Evolutionary conservation across 2,329 filamentous ascomycete species (phyloP), one percentile per base, ranked within the genome.

Genomic region (Amphichorda felina): DNA sequence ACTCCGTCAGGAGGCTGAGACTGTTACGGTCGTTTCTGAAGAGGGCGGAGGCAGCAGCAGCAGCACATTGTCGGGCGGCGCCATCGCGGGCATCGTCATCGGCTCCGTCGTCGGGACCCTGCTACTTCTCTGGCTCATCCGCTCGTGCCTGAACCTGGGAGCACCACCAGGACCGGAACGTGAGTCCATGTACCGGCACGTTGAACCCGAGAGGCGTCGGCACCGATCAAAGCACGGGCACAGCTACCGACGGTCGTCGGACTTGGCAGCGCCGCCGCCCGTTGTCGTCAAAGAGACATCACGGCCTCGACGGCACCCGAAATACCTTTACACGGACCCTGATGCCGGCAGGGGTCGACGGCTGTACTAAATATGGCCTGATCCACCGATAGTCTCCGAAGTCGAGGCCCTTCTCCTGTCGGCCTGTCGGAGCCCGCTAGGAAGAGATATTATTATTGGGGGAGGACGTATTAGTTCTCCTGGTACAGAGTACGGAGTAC

Each of bases 41-140:
- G 34, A 40, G 7, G 39, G 43, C 25, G 31, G 41, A 33, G 45
- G 41, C 31, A 39, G 41, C 27, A 40, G 44, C 11, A 39, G 41
- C 2, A 48, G 39, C n/a, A 42, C 37, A 9, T 54, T 70, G 10
- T 59, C 53, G 29, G 64, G 63, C 33, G 66, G 66, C 31, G 65
- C 63, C 32, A 70, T 71, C 34, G 66, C 64, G 1, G 66, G 66
- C 31, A 70, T 70, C 39, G 62, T 70, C 32, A 60, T 70, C 41
- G 66, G 65, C 15, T 63, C 62, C 17, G 53, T 70, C 35, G 55
- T 46, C 31, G 64, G 64, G n/a, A 44, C 64, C 28, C 49, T 70
- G 10, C 50, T 69, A 1, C 39, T 70, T 4, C 40, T 61, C 25
- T 70, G 66, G 66, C 48, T 70, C 40, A 36, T 69, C 42, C 55